These are phyloP conservation scores for Haplographium delicatum DNA, from an alignment of 495 filamentous ascomycete species.

Conservation along the genomic window DNA sequence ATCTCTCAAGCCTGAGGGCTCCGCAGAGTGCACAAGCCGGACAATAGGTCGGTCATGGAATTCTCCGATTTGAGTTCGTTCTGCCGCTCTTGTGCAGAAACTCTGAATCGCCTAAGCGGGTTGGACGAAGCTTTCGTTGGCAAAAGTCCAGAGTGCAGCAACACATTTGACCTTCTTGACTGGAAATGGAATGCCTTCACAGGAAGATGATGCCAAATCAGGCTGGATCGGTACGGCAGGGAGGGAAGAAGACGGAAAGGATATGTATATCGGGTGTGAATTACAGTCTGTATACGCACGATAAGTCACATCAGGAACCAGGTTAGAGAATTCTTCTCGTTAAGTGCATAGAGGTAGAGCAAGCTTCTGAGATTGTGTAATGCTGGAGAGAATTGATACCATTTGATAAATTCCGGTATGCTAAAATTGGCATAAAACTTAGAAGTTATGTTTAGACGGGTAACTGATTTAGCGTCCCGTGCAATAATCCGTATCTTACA, in stretches of 20 bases:
- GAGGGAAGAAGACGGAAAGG: neutral
- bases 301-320: too few relatives aligned
- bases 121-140: constrained; percentile 18
- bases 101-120: constrained; percentile 10
- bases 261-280: neutral
- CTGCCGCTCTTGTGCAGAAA: constrained; percentile 11
- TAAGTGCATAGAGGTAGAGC: too few relatives aligned
- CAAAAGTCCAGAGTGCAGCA: constrained; percentile 26
- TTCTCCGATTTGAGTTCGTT: constrained; percentile 20
- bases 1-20: constrained; percentile 16
- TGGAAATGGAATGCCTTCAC: neutral
- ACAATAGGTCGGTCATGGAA: constrained; percentile 9
- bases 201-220: constrained; percentile 6
- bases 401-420: too few relatives aligned
- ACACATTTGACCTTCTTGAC: constrained; percentile 1
- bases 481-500: too few relatives aligned
- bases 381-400: too few relatives aligned
- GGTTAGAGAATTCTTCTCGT: too few relatives aligned
- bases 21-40: constrained; percentile 18
- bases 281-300: too few relatives aligned
- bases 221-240: constrained; percentile 15
- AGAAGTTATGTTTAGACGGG: too few relatives aligned
- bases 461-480: too few relatives aligned
- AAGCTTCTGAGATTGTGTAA: too few relatives aligned
- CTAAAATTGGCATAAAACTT: too few relatives aligned